Evolutionary conservation across 1,284 basidiomycete genomes (phyloP).

Genomic region (Cryptococcus sp.): DNA sequence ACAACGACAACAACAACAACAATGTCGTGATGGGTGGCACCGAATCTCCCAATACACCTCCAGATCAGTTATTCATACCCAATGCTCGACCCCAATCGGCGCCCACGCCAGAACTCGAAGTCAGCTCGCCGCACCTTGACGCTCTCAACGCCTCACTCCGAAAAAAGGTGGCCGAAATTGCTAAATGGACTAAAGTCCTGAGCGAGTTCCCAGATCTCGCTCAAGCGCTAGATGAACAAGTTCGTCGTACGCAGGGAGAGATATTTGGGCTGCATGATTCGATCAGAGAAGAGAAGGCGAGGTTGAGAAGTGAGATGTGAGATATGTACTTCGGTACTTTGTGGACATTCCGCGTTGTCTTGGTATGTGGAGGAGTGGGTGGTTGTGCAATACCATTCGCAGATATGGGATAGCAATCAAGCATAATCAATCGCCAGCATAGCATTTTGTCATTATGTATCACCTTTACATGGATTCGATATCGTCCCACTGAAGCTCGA

Average conservation of each 20-base stretch:
- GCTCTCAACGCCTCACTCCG: slow-evolving; percentile 5
- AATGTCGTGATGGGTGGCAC: too few relatives aligned
- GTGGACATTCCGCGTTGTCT: not conserved
- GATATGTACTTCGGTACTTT: not conserved
- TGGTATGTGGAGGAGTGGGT: not conserved
- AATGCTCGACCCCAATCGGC: too few relatives aligned
- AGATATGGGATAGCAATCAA: not conserved
- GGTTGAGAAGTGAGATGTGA: not conserved
- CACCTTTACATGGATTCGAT: too few relatives aligned
- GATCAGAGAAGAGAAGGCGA: slow-evolving; percentile 12
- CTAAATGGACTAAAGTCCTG: slow-evolving; percentile 15
- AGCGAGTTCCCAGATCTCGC: slow-evolving; percentile 18
- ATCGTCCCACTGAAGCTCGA: too few relatives aligned
- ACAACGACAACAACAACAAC: too few relatives aligned
- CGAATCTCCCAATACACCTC: too few relatives aligned
- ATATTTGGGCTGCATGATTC: slow-evolving; percentile 17
- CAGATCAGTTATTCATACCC: too few relatives aligned
- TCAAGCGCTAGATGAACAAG: slow-evolving; percentile 10
- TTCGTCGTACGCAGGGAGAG: slow-evolving; percentile 14
- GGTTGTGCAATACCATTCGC: not conserved
- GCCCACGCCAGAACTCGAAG: too few relatives aligned
- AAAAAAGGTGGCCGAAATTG: slow-evolving; percentile 15
- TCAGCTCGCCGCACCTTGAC: slow-evolving; percentile 1
- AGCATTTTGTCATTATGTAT: not conserved
- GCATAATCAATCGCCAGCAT: not conserved